These are phyloP conservation scores for Cladosporium oxysporum DNA, from an alignment of 2,329 filamentous ascomycete genomes.

Conservation along the genomic window DNA sequence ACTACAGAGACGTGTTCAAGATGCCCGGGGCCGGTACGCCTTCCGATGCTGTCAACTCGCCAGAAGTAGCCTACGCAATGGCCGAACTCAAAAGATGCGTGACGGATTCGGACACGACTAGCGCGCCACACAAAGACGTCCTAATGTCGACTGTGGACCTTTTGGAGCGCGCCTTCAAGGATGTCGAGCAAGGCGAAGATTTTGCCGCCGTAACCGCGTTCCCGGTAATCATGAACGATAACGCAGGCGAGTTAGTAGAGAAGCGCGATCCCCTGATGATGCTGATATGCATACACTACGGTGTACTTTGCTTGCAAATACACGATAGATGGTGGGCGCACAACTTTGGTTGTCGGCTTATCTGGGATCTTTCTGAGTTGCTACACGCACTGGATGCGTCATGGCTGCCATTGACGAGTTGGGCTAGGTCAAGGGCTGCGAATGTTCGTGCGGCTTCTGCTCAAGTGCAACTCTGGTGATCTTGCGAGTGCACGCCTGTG, in stretches of 20 bases:
- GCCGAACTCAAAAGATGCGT: constrained; percentile 1
- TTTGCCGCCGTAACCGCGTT: background rate
- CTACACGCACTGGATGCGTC: constrained; percentile 8
- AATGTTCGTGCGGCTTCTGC: background rate
- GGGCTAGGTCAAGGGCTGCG: constrained; percentile 9
- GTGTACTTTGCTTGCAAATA: constrained; percentile 7
- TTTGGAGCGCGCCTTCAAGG: background rate
- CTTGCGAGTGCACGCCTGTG: background rate
- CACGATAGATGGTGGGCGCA: constrained; percentile 12
- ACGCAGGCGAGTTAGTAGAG: background rate
- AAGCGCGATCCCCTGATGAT: constrained; percentile 13
- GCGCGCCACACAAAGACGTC: background rate
- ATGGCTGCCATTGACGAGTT: constrained; percentile 14
- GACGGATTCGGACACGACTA: background rate
- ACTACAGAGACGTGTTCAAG: background rate
- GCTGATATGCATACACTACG: constrained; percentile 14
- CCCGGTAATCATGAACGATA: background rate
- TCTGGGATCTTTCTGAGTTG: constrained; percentile 7
- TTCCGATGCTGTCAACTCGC: background rate
- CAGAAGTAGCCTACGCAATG: constrained; percentile 6
- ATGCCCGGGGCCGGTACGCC: background rate
- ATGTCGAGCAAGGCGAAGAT: constrained; percentile 1
- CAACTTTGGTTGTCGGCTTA: constrained; percentile 4
- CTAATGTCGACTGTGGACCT: background rate
- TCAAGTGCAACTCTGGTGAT: background rate